phyloP scores from a whole-genome alignment of 2,329 filamentous ascomycete species.

The Exophiala xenobiotica region DNA sequence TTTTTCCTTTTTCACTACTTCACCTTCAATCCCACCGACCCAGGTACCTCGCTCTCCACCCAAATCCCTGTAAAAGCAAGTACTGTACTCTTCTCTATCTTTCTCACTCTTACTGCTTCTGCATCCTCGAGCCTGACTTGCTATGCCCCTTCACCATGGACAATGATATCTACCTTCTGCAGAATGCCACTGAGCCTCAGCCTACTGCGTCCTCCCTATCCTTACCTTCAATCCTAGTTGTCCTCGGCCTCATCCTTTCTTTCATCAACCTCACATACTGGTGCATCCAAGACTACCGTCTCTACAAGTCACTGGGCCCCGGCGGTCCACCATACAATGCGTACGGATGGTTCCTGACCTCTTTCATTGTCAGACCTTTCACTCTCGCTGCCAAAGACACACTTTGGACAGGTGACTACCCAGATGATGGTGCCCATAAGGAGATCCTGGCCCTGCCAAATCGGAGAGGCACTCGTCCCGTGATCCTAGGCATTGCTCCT shows the following conservation, averaged over 20 bases:
- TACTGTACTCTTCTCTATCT: background rate
- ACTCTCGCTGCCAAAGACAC: conserved; percentile 17
- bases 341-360: conserved; percentile 36
- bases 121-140: background rate
- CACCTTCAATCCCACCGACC: conserved; percentile 12
- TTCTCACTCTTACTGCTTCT: background rate
- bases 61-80: background rate
- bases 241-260: conserved; percentile 5
- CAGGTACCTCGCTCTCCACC: conserved; percentile 3
- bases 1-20: background rate
- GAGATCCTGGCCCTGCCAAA: conserved; percentile 58
- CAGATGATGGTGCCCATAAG: conserved; percentile 16
- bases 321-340: conserved; percentile 40
- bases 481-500: conserved; percentile 73
- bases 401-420: conserved; percentile 22
- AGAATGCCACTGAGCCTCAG: conserved; percentile 21
- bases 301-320: conserved; percentile 38
- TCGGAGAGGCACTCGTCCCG: conserved; percentile 63
- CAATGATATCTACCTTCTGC: conserved; percentile 16
- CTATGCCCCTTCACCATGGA: conserved; percentile 12
- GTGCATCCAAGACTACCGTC: conserved; percentile 36
- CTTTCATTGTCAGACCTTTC: conserved; percentile 23
- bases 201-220: conserved; percentile 8
- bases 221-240: conserved; percentile 8
- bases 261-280: conserved; percentile 13